Base-by-base conservation (phyloP, 495 filamentous ascomycete species). In the Lepidopterella palustris region DNA sequence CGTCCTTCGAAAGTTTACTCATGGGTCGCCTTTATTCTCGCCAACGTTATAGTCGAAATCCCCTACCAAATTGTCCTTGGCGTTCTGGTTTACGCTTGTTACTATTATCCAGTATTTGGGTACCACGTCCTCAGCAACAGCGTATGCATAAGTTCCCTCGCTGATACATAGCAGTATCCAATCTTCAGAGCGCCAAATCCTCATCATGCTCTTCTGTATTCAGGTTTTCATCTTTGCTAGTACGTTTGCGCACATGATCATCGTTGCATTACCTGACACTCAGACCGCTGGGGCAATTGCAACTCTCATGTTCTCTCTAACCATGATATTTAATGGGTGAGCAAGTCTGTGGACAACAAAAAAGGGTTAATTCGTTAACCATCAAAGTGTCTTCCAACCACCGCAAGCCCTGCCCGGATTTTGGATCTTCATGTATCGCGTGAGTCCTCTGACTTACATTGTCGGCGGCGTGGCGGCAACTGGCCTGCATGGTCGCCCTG, bases 1-100 rank as follows among this genome's bases (percentile, higher is more conserved):
- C 85, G 90, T 4, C 90, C 89, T 0, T 87, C 85, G 52, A 92
- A 92, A 72, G 82, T 86, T 2, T 96, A 95, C 70, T 82, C 83
- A 28, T 95, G 90, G 84, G 80, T 86, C 70, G 85, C 86, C 25
- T 95, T 95, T 61, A 62, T 73, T 53, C 26, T 72, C 35, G 55
- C 69, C 29, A 70, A 73, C 47, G 71, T 74, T 63, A 2, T 71
- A 21, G 72, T 71, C 28, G 72, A 74, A 40, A 61, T 73, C 18
- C 70, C 66, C 11, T 73, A 63, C 55, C 58, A 67, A 21, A 61
- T 60, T 35, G 60, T 90, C 61, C 73, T 88, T 77, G 80, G 85
- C 3, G 78, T 82, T 1, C 72, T 90, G 21, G 82, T 89, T 71
- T 90, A 76, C 73, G 77, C 89, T 65, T 82, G 76, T 58, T 91